These are phyloP conservation scores for Colletotrichum navitas DNA, from an alignment of 2,329 filamentous ascomycete species.

Conservation along the genomic window DNA sequence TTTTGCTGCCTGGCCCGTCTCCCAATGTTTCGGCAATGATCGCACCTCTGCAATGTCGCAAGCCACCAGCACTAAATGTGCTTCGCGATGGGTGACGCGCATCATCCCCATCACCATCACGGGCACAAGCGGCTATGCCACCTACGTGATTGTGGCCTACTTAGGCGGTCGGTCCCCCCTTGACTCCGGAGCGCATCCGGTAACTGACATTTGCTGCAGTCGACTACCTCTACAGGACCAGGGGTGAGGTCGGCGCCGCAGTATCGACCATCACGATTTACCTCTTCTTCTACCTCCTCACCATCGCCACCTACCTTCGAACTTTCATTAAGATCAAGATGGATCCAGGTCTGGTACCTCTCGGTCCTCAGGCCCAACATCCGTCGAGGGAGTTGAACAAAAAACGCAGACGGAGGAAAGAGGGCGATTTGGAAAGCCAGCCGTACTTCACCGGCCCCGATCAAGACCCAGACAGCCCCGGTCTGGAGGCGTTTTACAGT, in stretches of 20 bases:
- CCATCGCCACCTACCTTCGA: conserved; percentile 77
- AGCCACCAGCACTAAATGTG: conserved; percentile 53
- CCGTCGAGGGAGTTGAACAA: conserved; percentile 34
- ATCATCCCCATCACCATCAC: conserved; percentile 78
- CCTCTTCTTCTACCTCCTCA: conserved; percentile 76
- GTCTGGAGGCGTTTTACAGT: conserved; percentile 82
- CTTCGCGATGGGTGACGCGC: conserved; percentile 71
- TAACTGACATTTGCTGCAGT: conserved; percentile 60
- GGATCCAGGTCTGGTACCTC: conserved; percentile 80
- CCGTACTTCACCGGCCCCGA: conserved; percentile 56
- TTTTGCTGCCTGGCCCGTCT: background rate
- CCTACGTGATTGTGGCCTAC: conserved; percentile 76
- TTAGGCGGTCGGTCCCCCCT: conserved; percentile 71
- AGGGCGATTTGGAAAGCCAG: conserved; percentile 52
- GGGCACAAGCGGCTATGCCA: conserved; percentile 75
- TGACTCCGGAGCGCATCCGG: too few species aligned
- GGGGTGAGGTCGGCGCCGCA: conserved; percentile 67
- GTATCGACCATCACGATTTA: conserved; percentile 79
- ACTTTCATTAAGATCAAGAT: conserved; percentile 75
- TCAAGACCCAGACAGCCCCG: conserved; percentile 70
- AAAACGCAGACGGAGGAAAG: conserved; percentile 46
- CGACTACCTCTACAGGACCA: conserved; percentile 73
- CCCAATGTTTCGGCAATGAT: conserved; percentile 24
- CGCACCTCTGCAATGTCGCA: conserved; percentile 39
- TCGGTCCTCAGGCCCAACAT: conserved; percentile 54